Evolutionary conservation across 345 rosid genomes (phyloP), one percentile per base, ranked within the genome.

Genomic region (Eucalyptus erythrocorys): DNA sequence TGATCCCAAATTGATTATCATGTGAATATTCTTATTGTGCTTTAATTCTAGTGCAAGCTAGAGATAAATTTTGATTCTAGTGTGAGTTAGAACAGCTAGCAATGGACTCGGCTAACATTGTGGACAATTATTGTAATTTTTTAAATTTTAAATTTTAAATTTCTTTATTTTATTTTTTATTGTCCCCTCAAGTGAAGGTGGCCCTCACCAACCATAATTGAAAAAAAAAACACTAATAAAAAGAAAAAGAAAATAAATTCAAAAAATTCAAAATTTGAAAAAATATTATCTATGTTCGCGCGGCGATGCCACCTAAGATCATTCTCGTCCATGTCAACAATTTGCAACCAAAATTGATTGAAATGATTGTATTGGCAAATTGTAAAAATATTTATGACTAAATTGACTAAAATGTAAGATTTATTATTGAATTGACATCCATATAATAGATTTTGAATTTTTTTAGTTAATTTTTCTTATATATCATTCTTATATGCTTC

Each of bases 241-340:
- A 64, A 30, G 0, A 64, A 51, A 3, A 51, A 51, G 24, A 7
- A 51, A 19, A 51, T 51, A 19, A 26, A 9, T 9, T 2, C 9
- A 24, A 2, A 55, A 55, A 24, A 26, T 26, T 5, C n/a, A 59
- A 26, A 59, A 5, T 59, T 27, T 27, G 16, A 6, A 26, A 59
- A 27, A 59, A 13, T 5, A 27, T 12, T 27, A 9, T 59, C 3
- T 12, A 27, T 0, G 0, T 59, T 2, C 1, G 8, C 4, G 14
- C 17, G 5, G 3, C 2, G 2, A 7, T 64, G 19, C 16, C 76
- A 64, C 19, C 19, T 1, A 64, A 7, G 21, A 64, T n/a, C n/a
- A n/a, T n/a, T n/a, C n/a, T n/a, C 4, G 10, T n/a, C 37, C 10
- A n/a, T 30, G 5, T 14, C 19, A 64, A 14, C 40, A 64, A 64